Base-by-base conservation (phyloP, 371 early-diverging fungal genomes). In the Mortierella sp. region DNA sequence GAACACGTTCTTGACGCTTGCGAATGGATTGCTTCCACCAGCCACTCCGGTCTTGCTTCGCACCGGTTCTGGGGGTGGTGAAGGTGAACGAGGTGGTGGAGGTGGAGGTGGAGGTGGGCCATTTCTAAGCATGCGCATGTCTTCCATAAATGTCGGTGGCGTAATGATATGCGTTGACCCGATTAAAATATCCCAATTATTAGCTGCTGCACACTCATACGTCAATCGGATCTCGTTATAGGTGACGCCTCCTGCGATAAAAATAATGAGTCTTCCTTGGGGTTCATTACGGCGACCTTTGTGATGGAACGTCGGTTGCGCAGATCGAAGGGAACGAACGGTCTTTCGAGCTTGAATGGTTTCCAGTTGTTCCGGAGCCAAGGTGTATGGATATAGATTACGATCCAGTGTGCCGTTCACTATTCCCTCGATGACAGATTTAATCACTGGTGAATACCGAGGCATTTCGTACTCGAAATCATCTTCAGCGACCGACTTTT, bases 191-290 rank as follows among this genome's bases (percentile, higher is more conserved):
- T 97, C 96, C 59, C 95, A 88, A 39, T 92, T 89, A 70, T 85
- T 86, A 16, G 90, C 88, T 32, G 90, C 87, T n/a, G 92, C 85
- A 10, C 96, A 74, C 68, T 97, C 98, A 78, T 97, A 97, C 0
- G 90, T 89, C 5, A 92, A 76, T 58, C 98, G 91, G 68, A 97
- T 92, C 83, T 98, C 99, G 24, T 94, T 93, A 59, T 93, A 94
- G 12, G 99, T 96, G 69, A 96, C 84, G 16, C 99, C 99, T 28
- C 99, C 99, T 10, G 96, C 92, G 45, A 97, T 88, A 75, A 97
- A 99, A 10, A 98, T 84, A 14, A 81, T 81, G 61, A 81, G 24
- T 24, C 83, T 72, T 24, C 83, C 83, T 55, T 81, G 72, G 22
- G 83, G 83, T 20, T 81, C 83, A 30, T 81, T 81, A 5, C 83